Conservation (phyloP, 2,329 filamentous ascomycete genomes). For the Aspergillus persii region DNA sequence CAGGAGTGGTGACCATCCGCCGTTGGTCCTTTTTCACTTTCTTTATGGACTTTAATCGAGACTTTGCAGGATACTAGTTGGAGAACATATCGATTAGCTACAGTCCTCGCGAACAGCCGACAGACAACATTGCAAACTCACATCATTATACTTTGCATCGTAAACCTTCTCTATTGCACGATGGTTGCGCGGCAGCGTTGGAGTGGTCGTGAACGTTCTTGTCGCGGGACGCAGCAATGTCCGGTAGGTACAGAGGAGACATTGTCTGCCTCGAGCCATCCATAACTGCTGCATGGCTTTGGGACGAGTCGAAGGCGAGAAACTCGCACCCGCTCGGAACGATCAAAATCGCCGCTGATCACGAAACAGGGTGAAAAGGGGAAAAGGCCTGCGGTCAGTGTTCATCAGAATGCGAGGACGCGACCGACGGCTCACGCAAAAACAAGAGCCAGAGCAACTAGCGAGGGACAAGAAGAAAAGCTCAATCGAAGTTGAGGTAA, state of each 20-base stretch:
- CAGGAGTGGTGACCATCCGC: slow-evolving; percentile 14
- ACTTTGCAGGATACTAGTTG: too few relatives aligned
- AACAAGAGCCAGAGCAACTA: too few relatives aligned
- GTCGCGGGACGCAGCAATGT: slow-evolving; percentile 25
- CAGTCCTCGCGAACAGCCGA: neutral
- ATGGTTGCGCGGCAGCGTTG: slow-evolving; percentile 21
- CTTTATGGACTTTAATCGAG: too few relatives aligned
- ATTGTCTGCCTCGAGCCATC: slow-evolving; percentile 34
- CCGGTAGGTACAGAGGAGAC: slow-evolving; percentile 43
- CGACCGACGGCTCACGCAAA: too few relatives aligned
- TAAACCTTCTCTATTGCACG: slow-evolving; percentile 13
- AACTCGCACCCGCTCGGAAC: neutral
- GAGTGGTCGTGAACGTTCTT: slow-evolving; percentile 33
- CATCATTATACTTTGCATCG: neutral
- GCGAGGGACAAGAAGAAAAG: too few relatives aligned
- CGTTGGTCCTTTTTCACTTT: too few relatives aligned
- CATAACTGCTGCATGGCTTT: slow-evolving; percentile 45
- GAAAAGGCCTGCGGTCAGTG: neutral
- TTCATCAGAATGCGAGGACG: too few relatives aligned
- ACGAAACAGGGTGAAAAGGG: neutral
- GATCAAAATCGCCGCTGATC: neutral
- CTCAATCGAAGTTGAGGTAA: too few relatives aligned
- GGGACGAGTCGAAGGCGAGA: neutral
- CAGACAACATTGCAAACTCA: neutral
- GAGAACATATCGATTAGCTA: too few relatives aligned